A percentile compares a stretch with the other conserved stretches of the same genome.
phyloP scores from a whole-genome alignment of 768 basidiomycete species.

The Melanogaster broomeanus region DNA sequence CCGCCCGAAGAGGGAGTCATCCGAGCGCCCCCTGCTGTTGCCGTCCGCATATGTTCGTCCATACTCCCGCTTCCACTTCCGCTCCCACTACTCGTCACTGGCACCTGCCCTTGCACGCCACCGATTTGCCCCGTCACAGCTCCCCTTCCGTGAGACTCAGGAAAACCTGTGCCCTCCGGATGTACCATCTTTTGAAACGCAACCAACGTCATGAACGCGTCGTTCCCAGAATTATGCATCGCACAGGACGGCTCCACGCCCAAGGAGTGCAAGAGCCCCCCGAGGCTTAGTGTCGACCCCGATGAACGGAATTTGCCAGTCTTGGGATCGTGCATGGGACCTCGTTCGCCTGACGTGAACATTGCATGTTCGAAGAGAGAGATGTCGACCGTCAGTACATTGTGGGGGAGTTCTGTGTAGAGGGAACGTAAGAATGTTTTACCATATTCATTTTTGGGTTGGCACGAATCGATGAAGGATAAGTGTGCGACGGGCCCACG shows the following conservation, averaged over 20 bases:
- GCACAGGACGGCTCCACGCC: constrained; percentile 39
- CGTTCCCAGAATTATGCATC: constrained; percentile 79
- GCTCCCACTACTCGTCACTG: no score
- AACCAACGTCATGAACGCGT: constrained; percentile 69
- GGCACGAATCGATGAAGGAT: not conserved
- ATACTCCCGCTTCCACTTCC: no score
- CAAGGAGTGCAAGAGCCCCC: constrained; percentile 62
- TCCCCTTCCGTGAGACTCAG: no score
- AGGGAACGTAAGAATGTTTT: not conserved
- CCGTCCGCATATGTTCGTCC: no score
- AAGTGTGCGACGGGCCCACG: not conserved
- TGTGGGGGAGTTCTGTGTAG: constrained; percentile 68
- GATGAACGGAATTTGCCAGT: constrained; percentile 52
- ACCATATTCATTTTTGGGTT: no score
- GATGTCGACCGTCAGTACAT: constrained; percentile 68
- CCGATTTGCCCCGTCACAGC: no score
- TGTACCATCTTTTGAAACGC: constrained; percentile 70
- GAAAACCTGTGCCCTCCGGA: constrained; percentile 45
- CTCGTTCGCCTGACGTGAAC: constrained; percentile 57
- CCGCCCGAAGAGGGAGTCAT: no score
- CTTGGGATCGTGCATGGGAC: constrained; percentile 61
- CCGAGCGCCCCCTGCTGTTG: no score
- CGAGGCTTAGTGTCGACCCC: constrained; percentile 61
- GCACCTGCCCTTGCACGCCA: no score
- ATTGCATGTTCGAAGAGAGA: constrained; percentile 63